A percentile compares a stretch with the other conserved stretches of the same genome.
These are phyloP conservation scores for Nakazawaea anatomiae DNA, from an alignment of 805 yeast species.

Conservation along the genomic window DNA sequence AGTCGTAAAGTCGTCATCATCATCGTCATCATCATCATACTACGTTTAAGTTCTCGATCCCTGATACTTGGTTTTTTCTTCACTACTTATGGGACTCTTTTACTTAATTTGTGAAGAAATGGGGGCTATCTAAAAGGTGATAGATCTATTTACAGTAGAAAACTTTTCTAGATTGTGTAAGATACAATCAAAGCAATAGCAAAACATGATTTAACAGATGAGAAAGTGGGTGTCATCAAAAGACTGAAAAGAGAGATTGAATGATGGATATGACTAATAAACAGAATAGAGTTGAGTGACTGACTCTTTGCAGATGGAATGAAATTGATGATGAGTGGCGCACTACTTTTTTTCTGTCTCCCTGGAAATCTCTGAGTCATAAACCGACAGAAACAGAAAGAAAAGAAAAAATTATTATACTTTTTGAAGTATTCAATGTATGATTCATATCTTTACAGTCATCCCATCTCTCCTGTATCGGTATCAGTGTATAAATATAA, in stretches of 20 bases:
- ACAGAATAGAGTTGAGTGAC: too few species aligned
- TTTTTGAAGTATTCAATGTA: background rate
- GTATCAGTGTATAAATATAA: background rate
- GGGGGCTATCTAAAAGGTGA: too few species aligned
- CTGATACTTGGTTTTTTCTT: background rate
- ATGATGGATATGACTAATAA: too few species aligned
- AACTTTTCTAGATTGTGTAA: too few species aligned
- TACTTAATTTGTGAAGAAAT: too few species aligned
- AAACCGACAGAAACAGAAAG: background rate
- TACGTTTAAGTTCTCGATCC: background rate
- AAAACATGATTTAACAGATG: too few species aligned
- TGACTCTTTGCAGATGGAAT: too few species aligned
- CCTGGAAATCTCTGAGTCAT: background rate
- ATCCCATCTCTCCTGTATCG: background rate
- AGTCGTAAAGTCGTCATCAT: background rate
- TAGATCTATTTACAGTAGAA: too few species aligned
- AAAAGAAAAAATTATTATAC: background rate
- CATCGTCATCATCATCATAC: background rate
- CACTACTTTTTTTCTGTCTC: background rate
- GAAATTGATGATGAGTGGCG: too few species aligned
- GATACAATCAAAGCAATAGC: too few species aligned
- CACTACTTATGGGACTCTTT: background rate
- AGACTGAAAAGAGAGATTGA: too few species aligned
- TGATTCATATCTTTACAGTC: background rate
- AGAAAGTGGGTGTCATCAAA: too few species aligned